These are phyloP conservation scores for Leptographium wingfieldii DNA, from an alignment of 2,329 filamentous ascomycete species.

Conservation along the genomic window DNA sequence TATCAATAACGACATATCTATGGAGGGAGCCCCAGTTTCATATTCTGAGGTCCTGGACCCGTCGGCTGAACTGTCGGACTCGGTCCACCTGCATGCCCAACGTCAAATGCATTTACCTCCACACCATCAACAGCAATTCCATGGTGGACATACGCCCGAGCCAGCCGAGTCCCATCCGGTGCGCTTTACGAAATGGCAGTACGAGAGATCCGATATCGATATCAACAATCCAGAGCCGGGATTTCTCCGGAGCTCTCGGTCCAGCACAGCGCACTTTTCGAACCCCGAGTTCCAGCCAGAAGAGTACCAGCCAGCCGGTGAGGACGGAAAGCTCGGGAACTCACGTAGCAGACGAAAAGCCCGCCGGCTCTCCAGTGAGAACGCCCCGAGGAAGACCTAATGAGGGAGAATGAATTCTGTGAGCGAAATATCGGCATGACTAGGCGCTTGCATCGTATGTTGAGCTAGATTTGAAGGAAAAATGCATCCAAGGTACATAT, in stretches of 20 bases:
- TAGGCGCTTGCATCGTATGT: too few relatives aligned
- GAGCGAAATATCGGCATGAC: too few relatives aligned
- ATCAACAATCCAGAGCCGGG: constrained; percentile 15
- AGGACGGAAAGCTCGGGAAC: neutral
- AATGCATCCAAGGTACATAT: too few relatives aligned
- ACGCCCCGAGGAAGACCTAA: neutral
- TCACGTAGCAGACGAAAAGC: neutral
- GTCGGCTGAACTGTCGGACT: too few relatives aligned
- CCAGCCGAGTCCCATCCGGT: constrained; percentile 23
- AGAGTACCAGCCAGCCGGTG: constrained; percentile 28
- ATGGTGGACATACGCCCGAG: constrained; percentile 19
- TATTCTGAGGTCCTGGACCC: neutral
- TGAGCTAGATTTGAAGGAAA: too few relatives aligned
- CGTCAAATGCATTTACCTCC: neutral
- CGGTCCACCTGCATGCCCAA: neutral
- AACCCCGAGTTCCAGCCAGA: constrained; percentile 50
- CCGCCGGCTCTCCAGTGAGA: neutral
- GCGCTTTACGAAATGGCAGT: constrained; percentile 45
- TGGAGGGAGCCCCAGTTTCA: neutral
- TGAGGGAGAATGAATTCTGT: neutral
- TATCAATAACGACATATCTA: neutral
- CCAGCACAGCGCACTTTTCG: constrained; percentile 54
- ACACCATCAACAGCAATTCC: neutral
- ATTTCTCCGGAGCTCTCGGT: constrained; percentile 54
- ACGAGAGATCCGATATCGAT: constrained; percentile 17